Evolutionary conservation across 306 rosid species (phyloP).

Genomic region (Luffa acutangula): DNA sequence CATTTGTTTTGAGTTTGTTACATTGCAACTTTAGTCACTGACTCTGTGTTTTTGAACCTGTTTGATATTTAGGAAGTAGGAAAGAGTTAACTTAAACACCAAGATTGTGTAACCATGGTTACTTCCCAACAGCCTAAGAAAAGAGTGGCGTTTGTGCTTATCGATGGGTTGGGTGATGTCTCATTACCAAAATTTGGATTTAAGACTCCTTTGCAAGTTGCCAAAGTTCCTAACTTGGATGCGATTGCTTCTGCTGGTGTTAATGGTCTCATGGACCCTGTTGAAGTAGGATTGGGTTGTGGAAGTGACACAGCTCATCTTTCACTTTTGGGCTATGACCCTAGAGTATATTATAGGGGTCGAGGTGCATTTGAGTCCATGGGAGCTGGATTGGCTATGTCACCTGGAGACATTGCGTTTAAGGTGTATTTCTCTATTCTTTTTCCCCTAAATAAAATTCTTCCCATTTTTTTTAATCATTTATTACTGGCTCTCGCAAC

Average conservation of each 20-base stretch:
- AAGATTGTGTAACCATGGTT: slow-evolving; percentile 26
- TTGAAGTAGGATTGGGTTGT: slow-evolving; percentile 92
- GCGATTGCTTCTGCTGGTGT: slow-evolving; percentile 83
- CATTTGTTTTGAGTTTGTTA: neutral
- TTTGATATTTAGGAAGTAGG: neutral
- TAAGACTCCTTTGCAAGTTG: slow-evolving; percentile 86
- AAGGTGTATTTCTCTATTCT: slow-evolving; percentile 32
- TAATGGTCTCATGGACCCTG: slow-evolving; percentile 95
- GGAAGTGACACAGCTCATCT: slow-evolving; percentile 99
- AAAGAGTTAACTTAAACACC: neutral
- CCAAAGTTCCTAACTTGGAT: slow-evolving; percentile 68
- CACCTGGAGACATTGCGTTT: slow-evolving; percentile 96
- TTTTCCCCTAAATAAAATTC: neutral
- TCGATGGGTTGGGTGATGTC: slow-evolving; percentile 94
- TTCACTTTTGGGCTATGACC: slow-evolving; percentile 81
- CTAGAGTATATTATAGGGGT: slow-evolving; percentile 82
- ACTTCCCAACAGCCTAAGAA: slow-evolving; percentile 44
- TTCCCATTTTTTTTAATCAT: neutral
- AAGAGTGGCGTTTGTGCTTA: slow-evolving; percentile 89
- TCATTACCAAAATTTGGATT: slow-evolving; percentile 68
- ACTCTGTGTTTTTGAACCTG: neutral
- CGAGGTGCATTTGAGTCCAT: slow-evolving; percentile 97
- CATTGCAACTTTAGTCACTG: neutral
- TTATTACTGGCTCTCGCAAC: neutral
- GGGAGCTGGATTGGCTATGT: slow-evolving; percentile 99